Evolutionary conservation across 2,329 filamentous ascomycete genomes (phyloP).

Genomic region (Calonectria leucothoes): DNA sequence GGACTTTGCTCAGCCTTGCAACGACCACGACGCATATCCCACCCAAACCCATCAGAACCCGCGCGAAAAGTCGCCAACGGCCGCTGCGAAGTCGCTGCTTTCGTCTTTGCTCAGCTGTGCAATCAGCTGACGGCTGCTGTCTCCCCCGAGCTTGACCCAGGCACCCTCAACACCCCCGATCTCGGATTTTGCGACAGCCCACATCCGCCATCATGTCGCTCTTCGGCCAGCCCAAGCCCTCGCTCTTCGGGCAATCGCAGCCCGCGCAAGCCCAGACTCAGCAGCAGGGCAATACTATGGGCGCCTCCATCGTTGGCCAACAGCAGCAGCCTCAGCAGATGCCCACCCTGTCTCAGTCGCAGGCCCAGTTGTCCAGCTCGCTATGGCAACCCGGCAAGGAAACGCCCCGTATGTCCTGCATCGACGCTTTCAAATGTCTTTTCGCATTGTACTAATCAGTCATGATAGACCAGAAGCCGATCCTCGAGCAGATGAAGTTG

Average conservation of each 20-base stretch:
- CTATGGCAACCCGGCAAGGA: conserved; percentile 66
- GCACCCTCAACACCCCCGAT: conserved; percentile 19
- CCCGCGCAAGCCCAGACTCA: conserved; percentile 49
- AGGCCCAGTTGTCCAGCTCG: conserved; percentile 60
- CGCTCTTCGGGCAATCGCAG: conserved; percentile 54
- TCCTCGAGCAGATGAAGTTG: conserved; percentile 78
- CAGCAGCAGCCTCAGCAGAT: conserved; percentile 56
- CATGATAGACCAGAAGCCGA: conserved; percentile 70
- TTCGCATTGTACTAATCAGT: conserved; percentile 17
- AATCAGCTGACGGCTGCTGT: conserved; percentile 19
- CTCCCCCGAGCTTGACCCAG: conserved; percentile 26
- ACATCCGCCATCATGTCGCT: conserved; percentile 46
- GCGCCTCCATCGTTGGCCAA: conserved; percentile 47
- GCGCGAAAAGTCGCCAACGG: neutral
- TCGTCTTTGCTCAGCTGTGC: neutral
- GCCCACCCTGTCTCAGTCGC: conserved; percentile 56
- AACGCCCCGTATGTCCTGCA: conserved; percentile 56
- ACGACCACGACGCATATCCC: neutral
- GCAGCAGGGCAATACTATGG: conserved; percentile 49
- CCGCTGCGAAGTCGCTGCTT: neutral
- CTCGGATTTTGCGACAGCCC: conserved; percentile 21
- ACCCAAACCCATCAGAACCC: neutral
- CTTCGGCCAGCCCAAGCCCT: conserved; percentile 54
- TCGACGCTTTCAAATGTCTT: neutral
- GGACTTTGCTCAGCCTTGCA: conserved; percentile 31